Conservation (phyloP, 805 yeast genomes). For the Cyberlindnera meyerae region DNA sequence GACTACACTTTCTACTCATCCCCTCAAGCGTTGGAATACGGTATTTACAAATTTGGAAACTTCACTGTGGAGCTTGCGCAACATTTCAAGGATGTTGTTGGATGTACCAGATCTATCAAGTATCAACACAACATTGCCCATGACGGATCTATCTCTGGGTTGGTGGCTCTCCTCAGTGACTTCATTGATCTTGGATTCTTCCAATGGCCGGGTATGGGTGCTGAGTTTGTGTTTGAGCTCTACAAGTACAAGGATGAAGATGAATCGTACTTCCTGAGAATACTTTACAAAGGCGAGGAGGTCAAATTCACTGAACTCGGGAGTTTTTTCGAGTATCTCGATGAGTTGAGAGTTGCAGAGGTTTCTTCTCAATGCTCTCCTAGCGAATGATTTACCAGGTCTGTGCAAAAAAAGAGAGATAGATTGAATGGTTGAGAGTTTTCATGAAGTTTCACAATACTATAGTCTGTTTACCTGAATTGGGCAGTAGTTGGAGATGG, state of each 20-base stretch:
- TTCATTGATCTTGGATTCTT: conserved; percentile 24
- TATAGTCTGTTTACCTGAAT: too few species aligned
- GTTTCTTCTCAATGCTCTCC: conserved; percentile 10
- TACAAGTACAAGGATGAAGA: conserved; percentile 27
- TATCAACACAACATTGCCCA: conserved; percentile 41
- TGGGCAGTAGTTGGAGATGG: too few species aligned
- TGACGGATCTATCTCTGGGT: conserved; percentile 34
- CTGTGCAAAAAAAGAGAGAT: too few species aligned
- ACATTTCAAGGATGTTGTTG: conserved; percentile 26
- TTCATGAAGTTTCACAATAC: too few species aligned
- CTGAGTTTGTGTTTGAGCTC: conserved; percentile 37
- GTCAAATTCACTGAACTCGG: conserved; percentile 16
- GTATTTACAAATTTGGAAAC: conserved; percentile 32
- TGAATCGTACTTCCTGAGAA: conserved; percentile 32
- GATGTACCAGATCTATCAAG: conserved; percentile 26
- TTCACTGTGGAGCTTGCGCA: conserved; percentile 33
- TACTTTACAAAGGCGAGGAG: conserved; percentile 32
- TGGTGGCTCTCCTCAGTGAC: conserved; percentile 32
- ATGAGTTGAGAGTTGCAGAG: conserved; percentile 12
- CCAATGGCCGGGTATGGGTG: conserved; percentile 48
- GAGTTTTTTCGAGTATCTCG: conserved; percentile 19
- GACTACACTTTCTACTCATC: conserved; percentile 34
- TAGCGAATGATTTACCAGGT: background rate
- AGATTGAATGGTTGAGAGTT: too few species aligned
- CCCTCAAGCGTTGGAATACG: conserved; percentile 32